A percentile compares a stretch with the other conserved stretches of the same genome.
Evolutionary conservation across 2,329 filamentous ascomycete species (phyloP).

Genomic region (Colletotrichum sp.): DNA sequence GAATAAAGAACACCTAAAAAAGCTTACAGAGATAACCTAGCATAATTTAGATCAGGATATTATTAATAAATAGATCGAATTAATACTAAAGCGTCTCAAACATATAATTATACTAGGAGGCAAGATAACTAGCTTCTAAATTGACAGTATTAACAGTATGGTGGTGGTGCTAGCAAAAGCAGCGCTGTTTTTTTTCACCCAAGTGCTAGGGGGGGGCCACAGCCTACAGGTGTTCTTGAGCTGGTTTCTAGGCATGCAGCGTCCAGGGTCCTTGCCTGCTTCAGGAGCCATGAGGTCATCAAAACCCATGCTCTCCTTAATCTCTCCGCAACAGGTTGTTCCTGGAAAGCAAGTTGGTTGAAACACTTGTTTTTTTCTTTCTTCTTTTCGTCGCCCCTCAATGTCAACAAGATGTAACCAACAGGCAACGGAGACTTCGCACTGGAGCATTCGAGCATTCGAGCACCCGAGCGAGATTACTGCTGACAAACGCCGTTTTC

Average conservation of each 20-base stretch:
- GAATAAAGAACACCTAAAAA: too few species aligned
- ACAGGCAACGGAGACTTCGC: background rate
- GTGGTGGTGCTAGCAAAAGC: too few species aligned
- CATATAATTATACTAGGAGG: too few species aligned
- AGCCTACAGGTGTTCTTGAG: background rate
- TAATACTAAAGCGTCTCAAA: too few species aligned
- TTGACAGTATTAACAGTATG: too few species aligned
- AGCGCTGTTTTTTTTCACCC: too few species aligned
- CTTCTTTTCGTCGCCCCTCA: background rate
- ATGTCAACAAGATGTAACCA: background rate
- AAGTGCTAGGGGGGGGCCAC: too few species aligned
- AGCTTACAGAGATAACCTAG: too few species aligned
- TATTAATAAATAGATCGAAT: too few species aligned
- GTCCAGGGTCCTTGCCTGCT: constrained; percentile 11
- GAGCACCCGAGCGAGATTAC: background rate
- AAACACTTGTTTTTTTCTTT: background rate
- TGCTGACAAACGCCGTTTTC: background rate
- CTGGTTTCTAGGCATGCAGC: background rate
- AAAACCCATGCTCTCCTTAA: constrained; percentile 15
- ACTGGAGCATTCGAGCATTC: background rate
- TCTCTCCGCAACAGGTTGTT: constrained; percentile 16
- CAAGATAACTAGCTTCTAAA: too few species aligned
- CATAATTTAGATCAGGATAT: too few species aligned
- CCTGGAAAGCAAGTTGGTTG: background rate
- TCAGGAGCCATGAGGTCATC: constrained; percentile 15